Evolutionary conservation across 768 basidiomycete genomes (phyloP).

Genomic region (Gymnopilus dilepis): DNA sequence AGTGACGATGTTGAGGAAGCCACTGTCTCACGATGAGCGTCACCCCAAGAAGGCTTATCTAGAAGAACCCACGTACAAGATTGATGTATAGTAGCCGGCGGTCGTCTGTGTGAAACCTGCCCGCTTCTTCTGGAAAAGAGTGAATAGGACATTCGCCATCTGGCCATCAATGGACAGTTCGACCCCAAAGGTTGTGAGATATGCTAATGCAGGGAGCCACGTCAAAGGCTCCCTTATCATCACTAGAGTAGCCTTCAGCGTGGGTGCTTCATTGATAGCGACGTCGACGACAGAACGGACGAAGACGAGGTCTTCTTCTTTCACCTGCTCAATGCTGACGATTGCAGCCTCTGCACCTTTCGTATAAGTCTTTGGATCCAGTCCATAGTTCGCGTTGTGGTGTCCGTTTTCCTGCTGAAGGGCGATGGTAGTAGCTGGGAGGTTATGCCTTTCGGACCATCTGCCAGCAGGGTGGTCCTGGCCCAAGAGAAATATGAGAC

Average conservation of each 20-base stretch:
- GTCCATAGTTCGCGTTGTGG: constrained; percentile 27
- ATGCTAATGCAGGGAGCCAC: constrained; percentile 60
- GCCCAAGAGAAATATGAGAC: constrained; percentile 47
- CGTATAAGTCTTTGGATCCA: constrained; percentile 23
- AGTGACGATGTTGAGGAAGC: constrained; percentile 56
- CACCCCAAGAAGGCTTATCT: neutral
- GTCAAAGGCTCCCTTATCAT: constrained; percentile 50
- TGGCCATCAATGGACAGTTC: constrained; percentile 63
- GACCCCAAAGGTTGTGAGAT: constrained; percentile 60
- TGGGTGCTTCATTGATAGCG: constrained; percentile 52
- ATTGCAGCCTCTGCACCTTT: constrained; percentile 34
- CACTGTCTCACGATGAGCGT: constrained; percentile 33
- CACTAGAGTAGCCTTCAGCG: constrained; percentile 32
- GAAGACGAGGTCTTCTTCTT: constrained; percentile 11
- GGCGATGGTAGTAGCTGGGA: constrained; percentile 34
- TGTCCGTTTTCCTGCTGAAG: constrained; percentile 23
- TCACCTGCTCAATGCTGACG: constrained; percentile 27
- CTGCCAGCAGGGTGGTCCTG: constrained; percentile 59
- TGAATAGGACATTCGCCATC: constrained; percentile 51
- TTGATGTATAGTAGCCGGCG: constrained; percentile 55
- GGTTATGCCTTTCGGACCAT: constrained; percentile 53
- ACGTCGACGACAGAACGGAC: constrained; percentile 43
- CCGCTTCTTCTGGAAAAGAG: constrained; percentile 39
- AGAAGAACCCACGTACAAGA: constrained; percentile 25
- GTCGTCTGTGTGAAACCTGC: constrained; percentile 49